A percentile compares a stretch with the other conserved stretches of the same genome.
These are phyloP conservation scores for Cladosporium colombiae DNA, from an alignment of 2,329 filamentous ascomycete genomes.

Conservation along the genomic window DNA sequence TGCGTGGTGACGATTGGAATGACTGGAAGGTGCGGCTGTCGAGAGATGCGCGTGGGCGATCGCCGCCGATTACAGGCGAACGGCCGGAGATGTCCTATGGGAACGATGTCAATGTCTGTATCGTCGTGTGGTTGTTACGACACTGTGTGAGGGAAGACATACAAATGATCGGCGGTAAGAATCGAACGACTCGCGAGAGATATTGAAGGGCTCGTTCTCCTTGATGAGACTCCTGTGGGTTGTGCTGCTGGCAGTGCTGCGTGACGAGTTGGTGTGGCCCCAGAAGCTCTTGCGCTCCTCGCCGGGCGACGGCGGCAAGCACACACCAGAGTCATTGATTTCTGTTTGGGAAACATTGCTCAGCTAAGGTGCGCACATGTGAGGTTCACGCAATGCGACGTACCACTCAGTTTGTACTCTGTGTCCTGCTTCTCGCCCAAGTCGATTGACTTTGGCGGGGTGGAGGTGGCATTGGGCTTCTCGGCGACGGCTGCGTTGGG, in stretches of 20 bases:
- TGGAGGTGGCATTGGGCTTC: conserved; percentile 9
- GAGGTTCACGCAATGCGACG: conserved; percentile 31
- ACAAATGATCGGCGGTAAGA: conserved; percentile 96
- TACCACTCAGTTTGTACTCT: conserved; percentile 58
- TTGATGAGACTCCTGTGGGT: conserved; percentile 66
- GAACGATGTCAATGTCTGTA: conserved; percentile 16
- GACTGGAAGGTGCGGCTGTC: conserved; percentile 59
- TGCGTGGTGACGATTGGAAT: conserved; percentile 45
- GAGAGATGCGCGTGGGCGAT: conserved; percentile 72
- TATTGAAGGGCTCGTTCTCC: conserved; percentile 90
- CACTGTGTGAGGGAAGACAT: conserved; percentile 43
- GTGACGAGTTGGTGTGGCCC: conserved; percentile 55
- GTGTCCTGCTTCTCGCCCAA: conserved; percentile 39
- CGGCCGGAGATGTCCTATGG: conserved; percentile 83
- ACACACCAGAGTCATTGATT: conserved; percentile 93
- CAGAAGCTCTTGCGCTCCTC: conserved; percentile 86
- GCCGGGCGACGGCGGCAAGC: conserved; percentile 89
- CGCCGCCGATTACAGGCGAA: conserved; percentile 66
- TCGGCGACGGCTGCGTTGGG: conserved; percentile 20
- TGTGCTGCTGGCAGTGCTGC: conserved; percentile 54
- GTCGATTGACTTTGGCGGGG: conserved; percentile 45
- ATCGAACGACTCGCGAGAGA: conserved; percentile 95
- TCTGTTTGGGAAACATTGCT: conserved; percentile 56
- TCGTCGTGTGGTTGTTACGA: background rate
- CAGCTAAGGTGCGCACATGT: conserved; percentile 30